Conservation (phyloP, 148 eudicot genomes). For the Bassia scoparia region DNA sequence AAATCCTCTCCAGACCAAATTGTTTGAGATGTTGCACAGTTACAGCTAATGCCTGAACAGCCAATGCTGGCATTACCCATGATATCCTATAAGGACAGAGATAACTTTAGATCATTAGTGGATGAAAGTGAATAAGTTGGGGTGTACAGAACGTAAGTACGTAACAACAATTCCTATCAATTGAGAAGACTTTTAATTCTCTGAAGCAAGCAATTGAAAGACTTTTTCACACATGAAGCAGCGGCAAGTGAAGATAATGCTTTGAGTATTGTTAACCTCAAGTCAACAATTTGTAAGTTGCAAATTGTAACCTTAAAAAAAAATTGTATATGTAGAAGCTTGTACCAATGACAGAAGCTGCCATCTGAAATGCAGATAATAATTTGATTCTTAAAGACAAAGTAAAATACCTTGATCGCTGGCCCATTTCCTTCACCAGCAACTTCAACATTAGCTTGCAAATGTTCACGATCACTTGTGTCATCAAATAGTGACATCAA, state of each 20-base stretch:
- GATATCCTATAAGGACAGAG: conserved; percentile 43
- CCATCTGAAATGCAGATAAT: not conserved
- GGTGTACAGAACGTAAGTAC: not conserved
- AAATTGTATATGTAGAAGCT: not conserved
- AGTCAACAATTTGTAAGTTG: not conserved
- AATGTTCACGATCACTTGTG: conserved; percentile 23
- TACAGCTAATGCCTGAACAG: conserved; percentile 72
- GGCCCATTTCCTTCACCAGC: conserved; percentile 25
- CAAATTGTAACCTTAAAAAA: not conserved
- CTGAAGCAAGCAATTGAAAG: not conserved
- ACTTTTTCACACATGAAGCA: not conserved
- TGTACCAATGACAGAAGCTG: not conserved
- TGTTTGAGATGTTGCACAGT: conserved; percentile 69
- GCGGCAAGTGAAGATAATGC: not conserved
- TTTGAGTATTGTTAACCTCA: not conserved
- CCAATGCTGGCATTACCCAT: conserved; percentile 74
- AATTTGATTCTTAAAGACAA: not conserved
- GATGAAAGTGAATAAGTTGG: not conserved
- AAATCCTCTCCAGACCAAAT: conserved; percentile 82
- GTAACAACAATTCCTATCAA: not conserved
- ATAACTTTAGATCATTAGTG: not conserved
- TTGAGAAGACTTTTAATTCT: not conserved
- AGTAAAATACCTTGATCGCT: conserved; percentile 51
- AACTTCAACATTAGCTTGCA: conserved; percentile 28
- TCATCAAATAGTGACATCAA: conserved; percentile 56